Conservation (phyloP, 768 basidiomycete genomes). For the Zangia roseola region DNA sequence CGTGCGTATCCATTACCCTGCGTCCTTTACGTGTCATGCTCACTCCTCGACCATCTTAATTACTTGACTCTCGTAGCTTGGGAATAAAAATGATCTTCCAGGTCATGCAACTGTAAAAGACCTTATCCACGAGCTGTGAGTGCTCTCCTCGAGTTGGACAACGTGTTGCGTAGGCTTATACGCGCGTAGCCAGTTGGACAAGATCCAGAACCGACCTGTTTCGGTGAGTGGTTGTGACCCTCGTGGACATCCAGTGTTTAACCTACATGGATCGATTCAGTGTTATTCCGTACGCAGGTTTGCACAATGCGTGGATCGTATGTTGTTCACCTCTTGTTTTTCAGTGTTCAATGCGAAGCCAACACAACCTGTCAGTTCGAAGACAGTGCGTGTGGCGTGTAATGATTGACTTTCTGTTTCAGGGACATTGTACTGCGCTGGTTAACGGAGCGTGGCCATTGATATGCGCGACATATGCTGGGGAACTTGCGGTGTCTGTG, state of each 20-base stretch:
- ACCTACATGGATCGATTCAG: slow-evolving; percentile 33
- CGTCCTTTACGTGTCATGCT: not conserved
- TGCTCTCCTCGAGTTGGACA: not conserved
- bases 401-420: not conserved
- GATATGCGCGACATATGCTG: slow-evolving; percentile 3
- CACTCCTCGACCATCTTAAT: not conserved
- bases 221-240: slow-evolving; percentile 56
- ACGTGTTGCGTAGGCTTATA: slow-evolving; percentile 26
- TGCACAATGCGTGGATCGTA: not conserved
- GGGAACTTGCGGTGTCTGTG: not conserved
- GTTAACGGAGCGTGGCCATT: slow-evolving; percentile 77
- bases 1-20: slow-evolving; percentile 42
- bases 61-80: slow-evolving; percentile 49
- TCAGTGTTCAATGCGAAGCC: slow-evolving; percentile 95
- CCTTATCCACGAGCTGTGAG: slow-evolving; percentile 75
- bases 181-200: slow-evolving; percentile 54
- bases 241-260: too few species aligned
- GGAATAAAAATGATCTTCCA: slow-evolving; percentile 90
- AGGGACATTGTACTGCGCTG: slow-evolving; percentile 89
- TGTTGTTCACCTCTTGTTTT: not conserved
- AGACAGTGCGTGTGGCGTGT: not conserved
- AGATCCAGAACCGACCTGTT: slow-evolving; percentile 75
- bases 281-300: slow-evolving; percentile 69
- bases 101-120: slow-evolving; percentile 79
- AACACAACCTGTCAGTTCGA: slow-evolving; percentile 78